A percentile compares a stretch with the other conserved stretches of the same genome.
phyloP scores from a whole-genome alignment of 305 asterid species.

The Andrographis paniculata region DNA sequence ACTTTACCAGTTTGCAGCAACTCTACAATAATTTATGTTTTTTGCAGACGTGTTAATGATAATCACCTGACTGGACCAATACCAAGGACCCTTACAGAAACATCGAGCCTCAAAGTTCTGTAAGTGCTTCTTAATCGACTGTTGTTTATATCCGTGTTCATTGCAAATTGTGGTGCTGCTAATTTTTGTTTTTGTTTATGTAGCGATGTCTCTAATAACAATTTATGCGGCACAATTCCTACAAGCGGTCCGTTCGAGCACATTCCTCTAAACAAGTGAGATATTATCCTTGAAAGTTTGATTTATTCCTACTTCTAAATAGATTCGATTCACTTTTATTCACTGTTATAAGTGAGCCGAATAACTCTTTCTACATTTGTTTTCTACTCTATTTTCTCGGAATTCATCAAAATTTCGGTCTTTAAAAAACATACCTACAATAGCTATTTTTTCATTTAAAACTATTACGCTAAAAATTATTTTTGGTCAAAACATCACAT shows the following conservation, averaged over 20 bases:
- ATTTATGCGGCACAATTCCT: constrained; percentile 85
- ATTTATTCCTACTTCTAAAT: too few species aligned
- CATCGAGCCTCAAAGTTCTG: constrained; percentile 87
- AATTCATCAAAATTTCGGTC: too few species aligned
- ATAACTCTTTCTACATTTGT: too few species aligned
- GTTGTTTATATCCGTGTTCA: constrained; percentile 1
- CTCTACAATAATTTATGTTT: too few species aligned
- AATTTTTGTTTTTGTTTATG: constrained; percentile 19
- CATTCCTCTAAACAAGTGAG: constrained; percentile 88
- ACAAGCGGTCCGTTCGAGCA: constrained; percentile 78
- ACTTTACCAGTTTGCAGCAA: too few species aligned
- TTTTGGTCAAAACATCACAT: too few species aligned
- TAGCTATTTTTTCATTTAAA: too few species aligned
- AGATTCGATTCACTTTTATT: too few species aligned
- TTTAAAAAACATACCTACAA: too few species aligned
- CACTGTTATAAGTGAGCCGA: too few species aligned
- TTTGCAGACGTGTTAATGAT: constrained; percentile 74
- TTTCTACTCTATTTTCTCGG: too few species aligned
- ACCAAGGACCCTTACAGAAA: constrained; percentile 51
- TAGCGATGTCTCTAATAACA: constrained; percentile 89
- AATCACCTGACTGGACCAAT: constrained; percentile 66
- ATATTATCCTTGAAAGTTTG: neutral
- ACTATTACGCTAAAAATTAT: too few species aligned
- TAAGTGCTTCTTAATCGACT: constrained; percentile 35
- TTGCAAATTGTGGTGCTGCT: constrained; percentile 10